Percentiles rank a stretch among this genome's conserved stretches.
Conservation (phyloP, 352 stramenopile genomes). For the Aphanomyces cochlioides region DNA sequence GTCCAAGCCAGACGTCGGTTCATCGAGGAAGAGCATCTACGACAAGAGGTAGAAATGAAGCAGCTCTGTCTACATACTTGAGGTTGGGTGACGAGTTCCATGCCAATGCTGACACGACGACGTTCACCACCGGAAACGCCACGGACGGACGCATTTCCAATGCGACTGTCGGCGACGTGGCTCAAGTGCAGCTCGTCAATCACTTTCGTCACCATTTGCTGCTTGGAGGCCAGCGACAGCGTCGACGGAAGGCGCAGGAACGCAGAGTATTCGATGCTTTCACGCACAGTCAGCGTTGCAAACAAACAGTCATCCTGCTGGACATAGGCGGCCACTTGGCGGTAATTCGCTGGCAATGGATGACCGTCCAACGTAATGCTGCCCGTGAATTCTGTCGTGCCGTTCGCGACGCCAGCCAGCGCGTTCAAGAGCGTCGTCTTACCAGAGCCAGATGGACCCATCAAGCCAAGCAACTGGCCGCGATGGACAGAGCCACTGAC, state of each 20-base stretch:
- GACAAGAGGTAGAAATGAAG: constrained; percentile 34
- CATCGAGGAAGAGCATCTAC: constrained; percentile 86
- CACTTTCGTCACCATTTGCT: constrained; percentile 63
- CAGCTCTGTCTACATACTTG: constrained; percentile 34
- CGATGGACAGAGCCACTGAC: constrained; percentile 51
- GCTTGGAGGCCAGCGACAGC: constrained; percentile 51
- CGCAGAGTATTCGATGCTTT: constrained; percentile 81
- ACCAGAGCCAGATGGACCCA: constrained; percentile 73
- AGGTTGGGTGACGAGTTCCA: constrained; percentile 88
- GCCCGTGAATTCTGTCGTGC: constrained; percentile 46
- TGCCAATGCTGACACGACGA: constrained; percentile 90
- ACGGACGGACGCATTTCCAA: constrained; percentile 45
- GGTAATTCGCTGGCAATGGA: constrained; percentile 54
- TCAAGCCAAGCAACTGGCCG: constrained; percentile 60
- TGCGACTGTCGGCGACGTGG: constrained; percentile 58
- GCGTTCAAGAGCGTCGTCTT: constrained; percentile 84
- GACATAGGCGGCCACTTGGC: constrained; percentile 78
- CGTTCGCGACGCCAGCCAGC: constrained; percentile 67
- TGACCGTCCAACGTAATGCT: constrained; percentile 60
- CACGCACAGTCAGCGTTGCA: constrained; percentile 72
- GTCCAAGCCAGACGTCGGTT: constrained; percentile 91
- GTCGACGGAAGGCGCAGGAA: constrained; percentile 58
- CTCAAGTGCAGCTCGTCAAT: constrained; percentile 68
- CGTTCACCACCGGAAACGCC: constrained; percentile 92
- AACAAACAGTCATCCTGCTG: constrained; percentile 85